These are phyloP conservation scores for Colletotrichum acutatum DNA, from an alignment of 2,329 filamentous ascomycete species.

Conservation along the genomic window DNA sequence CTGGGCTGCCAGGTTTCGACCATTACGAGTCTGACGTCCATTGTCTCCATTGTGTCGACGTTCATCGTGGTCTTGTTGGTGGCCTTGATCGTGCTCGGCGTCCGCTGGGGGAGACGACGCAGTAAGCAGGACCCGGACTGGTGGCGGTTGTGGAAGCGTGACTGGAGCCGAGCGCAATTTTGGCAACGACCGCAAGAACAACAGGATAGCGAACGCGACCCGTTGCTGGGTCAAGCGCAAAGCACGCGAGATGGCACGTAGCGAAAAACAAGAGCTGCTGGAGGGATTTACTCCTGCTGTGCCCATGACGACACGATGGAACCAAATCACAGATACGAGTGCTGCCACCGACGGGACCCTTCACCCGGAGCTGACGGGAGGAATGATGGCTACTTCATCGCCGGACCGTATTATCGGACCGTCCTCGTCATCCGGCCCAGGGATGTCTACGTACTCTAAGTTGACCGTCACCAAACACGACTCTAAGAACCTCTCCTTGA, in stretches of 20 bases:
- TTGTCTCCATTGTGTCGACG: slow-evolving; percentile 48
- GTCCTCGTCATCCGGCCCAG: slow-evolving; percentile 50
- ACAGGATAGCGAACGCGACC: slow-evolving; percentile 32
- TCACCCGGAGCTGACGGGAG: slow-evolving; percentile 87
- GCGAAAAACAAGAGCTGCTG: neutral
- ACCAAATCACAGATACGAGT: slow-evolving; percentile 12
- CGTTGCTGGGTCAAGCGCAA: slow-evolving; percentile 36
- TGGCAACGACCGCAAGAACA: neutral
- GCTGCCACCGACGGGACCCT: neutral
- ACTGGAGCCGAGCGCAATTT: neutral
- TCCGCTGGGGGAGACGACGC: slow-evolving; percentile 32
- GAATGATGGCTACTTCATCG: slow-evolving; percentile 89
- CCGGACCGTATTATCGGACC: slow-evolving; percentile 71
- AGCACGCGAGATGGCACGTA: too few species aligned
- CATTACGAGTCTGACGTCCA: slow-evolving; percentile 50
- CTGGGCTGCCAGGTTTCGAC: slow-evolving; percentile 55
- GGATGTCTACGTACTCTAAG: slow-evolving; percentile 80
- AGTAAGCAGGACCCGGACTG: slow-evolving; percentile 32
- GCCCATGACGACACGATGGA: neutral
- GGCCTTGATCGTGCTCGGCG: slow-evolving; percentile 33
- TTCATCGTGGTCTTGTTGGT: slow-evolving; percentile 41
- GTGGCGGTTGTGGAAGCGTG: slow-evolving; percentile 38
- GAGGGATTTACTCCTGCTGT: neutral
- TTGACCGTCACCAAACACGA: slow-evolving; percentile 85
- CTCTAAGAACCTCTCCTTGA: slow-evolving; percentile 73